Percentiles rank a stretch among this genome's conserved stretches.
These are phyloP conservation scores for Lodderomyces parapsilosis DNA, from an alignment of 1,139 yeast genomes.

Conservation along the genomic window DNA sequence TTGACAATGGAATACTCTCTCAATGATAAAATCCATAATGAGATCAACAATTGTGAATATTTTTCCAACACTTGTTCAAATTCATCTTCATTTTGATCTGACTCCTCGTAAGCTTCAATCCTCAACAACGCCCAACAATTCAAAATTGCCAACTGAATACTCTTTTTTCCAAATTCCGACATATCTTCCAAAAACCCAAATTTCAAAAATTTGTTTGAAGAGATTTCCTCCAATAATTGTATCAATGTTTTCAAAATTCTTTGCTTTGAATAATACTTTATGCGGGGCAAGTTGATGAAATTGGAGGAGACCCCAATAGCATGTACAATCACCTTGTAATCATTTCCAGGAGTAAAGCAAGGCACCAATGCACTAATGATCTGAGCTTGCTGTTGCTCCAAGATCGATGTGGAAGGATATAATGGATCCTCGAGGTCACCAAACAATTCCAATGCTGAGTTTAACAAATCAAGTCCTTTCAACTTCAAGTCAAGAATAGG, in stretches of 20 bases:
- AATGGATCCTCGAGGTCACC: conserved; percentile 73
- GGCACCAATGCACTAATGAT: conserved; percentile 88
- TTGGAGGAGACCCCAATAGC: conserved; percentile 82
- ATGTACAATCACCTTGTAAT: conserved; percentile 69
- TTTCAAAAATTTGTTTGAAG: conserved; percentile 42
- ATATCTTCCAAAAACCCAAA: conserved; percentile 44
- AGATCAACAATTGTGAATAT: conserved; percentile 59
- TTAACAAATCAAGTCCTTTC: conserved; percentile 63
- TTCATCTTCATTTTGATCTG: conserved; percentile 17
- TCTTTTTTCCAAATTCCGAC: conserved; percentile 57
- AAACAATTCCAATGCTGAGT: conserved; percentile 37
- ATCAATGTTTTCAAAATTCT: conserved; percentile 71
- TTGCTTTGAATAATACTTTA: conserved; percentile 49
- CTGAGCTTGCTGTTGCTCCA: conserved; percentile 94
- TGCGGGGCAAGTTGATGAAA: conserved; percentile 54
- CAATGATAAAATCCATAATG: conserved; percentile 77
- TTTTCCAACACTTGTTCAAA: conserved; percentile 44
- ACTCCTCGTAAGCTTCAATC: conserved; percentile 42
- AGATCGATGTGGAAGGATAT: conserved; percentile 65
- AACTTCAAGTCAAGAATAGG: conserved; percentile 60
- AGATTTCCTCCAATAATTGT: conserved; percentile 62
- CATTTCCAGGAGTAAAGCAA: conserved; percentile 75
- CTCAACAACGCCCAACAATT: conserved; percentile 88
- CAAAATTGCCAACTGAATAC: conserved; percentile 67
- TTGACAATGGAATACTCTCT: conserved; percentile 71